Evolutionary conservation across 768 basidiomycete genomes (phyloP).

Genomic region (Agrocybe pediades): DNA sequence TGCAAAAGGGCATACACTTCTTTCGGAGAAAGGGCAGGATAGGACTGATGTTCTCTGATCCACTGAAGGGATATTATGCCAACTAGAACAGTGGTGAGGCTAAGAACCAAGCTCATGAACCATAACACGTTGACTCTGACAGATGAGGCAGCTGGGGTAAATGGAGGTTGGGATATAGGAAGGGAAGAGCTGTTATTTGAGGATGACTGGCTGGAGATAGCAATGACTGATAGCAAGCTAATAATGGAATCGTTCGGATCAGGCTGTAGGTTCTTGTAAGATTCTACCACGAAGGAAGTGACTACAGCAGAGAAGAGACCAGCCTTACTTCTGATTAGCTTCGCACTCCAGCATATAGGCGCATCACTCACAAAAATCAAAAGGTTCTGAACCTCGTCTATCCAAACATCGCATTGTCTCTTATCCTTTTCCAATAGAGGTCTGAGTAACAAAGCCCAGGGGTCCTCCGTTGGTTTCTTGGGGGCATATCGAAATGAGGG

Average conservation of each 20-base stretch:
- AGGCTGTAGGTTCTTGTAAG: conserved; percentile 15
- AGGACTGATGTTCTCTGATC: conserved; percentile 17
- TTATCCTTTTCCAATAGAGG: conserved; percentile 14
- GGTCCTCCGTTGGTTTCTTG: conserved; percentile 13
- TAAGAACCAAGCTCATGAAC: conserved; percentile 17
- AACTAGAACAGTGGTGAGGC: conserved; percentile 14
- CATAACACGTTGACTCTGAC: conserved; percentile 15
- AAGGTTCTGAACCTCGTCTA: conserved; percentile 26
- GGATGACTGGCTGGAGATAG: not conserved
- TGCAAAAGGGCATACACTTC: conserved; percentile 20
- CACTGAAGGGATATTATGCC: conserved; percentile 18
- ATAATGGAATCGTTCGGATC: conserved; percentile 7
- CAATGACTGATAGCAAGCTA: not conserved
- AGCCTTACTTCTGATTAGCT: too few species aligned
- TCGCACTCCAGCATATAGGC: not conserved
- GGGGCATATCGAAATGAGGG: conserved; percentile 6
- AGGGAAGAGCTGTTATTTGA: not conserved
- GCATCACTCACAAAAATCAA: conserved; percentile 24
- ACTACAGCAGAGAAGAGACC: conserved; percentile 24
- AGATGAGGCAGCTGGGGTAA: conserved; percentile 3
- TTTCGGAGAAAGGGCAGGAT: conserved; percentile 5
- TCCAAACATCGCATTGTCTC: conserved; percentile 21
- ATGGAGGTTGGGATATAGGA: not conserved
- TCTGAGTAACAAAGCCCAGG: conserved; percentile 14
- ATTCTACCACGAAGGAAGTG: conserved; percentile 18